Conservation (phyloP, 768 basidiomycete genomes). For the Russula earlei region DNA sequence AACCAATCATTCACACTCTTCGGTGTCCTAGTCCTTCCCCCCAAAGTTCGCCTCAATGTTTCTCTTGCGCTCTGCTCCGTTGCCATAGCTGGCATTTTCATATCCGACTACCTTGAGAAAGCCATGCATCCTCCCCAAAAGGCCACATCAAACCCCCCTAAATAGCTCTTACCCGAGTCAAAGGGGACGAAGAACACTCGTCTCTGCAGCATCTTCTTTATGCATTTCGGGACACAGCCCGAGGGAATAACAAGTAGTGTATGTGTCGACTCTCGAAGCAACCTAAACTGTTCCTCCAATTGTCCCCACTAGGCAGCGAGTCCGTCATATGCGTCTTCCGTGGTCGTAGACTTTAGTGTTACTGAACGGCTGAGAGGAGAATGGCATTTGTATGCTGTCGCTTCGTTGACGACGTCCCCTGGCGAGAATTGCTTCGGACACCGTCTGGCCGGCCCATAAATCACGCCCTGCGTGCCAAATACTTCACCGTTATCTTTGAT, state of each 20-base stretch:
- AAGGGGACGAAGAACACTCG: neutral
- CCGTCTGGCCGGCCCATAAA: neutral
- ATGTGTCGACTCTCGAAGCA: neutral
- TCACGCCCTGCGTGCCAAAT: neutral
- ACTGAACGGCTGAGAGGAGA: neutral
- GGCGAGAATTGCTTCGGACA: neutral
- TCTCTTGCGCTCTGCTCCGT: slow-evolving; percentile 28
- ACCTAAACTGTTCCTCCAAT: neutral
- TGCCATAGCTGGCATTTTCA: slow-evolving; percentile 24
- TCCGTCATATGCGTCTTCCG: slow-evolving; percentile 17
- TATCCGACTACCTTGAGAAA: slow-evolving; percentile 27
- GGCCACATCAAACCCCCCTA: neutral
- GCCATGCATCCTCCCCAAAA: slow-evolving; percentile 19
- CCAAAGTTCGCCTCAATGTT: slow-evolving; percentile 26
- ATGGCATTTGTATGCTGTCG: neutral
- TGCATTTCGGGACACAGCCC: neutral
- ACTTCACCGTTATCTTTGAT: neutral
- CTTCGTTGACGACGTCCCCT: neutral
- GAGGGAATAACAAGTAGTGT: neutral
- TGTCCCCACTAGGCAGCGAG: neutral
- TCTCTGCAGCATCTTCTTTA: neutral
- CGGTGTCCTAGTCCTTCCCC: slow-evolving; percentile 25
- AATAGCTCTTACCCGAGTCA: neutral
- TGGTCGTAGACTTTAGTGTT: neutral
- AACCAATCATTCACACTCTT: neutral